These are phyloP conservation scores for Fusarium scirpi DNA, from an alignment of 2,329 filamentous ascomycete genomes.

Conservation along the genomic window DNA sequence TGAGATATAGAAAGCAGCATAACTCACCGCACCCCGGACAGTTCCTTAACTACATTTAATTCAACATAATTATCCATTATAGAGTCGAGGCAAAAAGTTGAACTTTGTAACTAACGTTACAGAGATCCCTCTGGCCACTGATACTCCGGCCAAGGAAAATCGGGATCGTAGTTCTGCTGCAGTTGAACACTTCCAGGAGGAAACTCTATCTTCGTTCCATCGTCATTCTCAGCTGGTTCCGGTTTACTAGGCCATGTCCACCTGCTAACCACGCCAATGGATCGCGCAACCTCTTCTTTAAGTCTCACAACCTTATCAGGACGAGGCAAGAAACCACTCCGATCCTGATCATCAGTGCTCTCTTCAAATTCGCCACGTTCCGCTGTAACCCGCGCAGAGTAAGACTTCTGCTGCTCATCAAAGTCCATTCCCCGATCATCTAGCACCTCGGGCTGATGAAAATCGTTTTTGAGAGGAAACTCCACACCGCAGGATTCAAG, in stretches of 20 bases:
- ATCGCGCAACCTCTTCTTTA: neutral
- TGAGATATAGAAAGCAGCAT: neutral
- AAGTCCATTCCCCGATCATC: neutral
- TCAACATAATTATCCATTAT: neutral
- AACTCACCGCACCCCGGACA: neutral
- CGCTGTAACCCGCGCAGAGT: neutral
- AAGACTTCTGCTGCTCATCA: neutral
- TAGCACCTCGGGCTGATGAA: neutral
- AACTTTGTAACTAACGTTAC: neutral
- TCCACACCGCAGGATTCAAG: neutral
- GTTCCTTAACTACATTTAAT: neutral
- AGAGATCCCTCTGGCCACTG: conserved; percentile 2
- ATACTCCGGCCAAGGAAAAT: neutral
- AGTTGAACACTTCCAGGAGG: neutral
- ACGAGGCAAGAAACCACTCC: neutral
- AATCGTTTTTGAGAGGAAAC: conserved; percentile 2
- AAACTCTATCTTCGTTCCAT: neutral
- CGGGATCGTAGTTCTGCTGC: conserved; percentile 5
- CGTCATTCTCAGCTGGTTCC: neutral
- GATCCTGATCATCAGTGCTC: neutral
- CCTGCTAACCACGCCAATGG: neutral
- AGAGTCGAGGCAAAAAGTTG: neutral
- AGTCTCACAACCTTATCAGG: conserved; percentile 1
- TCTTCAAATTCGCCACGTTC: conserved; percentile 7
- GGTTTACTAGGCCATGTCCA: neutral